Conservation (phyloP, 2,329 filamentous ascomycete genomes). For the Chaetomium sp. region DNA sequence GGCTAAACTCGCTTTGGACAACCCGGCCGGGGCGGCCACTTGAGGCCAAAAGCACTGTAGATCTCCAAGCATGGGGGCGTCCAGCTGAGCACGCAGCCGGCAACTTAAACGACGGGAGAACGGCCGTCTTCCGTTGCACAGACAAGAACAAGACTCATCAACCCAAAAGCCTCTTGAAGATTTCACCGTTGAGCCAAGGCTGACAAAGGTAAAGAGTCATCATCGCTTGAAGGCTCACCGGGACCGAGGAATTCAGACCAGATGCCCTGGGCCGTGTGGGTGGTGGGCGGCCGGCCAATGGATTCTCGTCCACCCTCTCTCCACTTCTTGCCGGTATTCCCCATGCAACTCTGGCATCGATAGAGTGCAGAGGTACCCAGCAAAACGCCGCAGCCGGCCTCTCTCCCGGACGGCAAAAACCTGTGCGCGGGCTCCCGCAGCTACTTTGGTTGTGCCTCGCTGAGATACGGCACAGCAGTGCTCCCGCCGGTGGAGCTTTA, state of each 20-base stretch:
- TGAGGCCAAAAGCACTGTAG: constrained; percentile 25
- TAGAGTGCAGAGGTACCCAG: constrained; percentile 27
- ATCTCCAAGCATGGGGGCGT: constrained; percentile 24
- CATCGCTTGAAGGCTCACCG: not conserved
- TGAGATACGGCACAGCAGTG: constrained; percentile 15
- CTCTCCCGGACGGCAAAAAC: constrained; percentile 5
- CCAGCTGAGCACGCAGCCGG: constrained; percentile 4
- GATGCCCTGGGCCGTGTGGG: constrained; percentile 17
- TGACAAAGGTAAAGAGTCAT: not conserved
- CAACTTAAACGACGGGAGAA: not conserved
- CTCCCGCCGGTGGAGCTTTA: not conserved
- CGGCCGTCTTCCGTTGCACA: not conserved
- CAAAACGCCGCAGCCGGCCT: constrained; percentile 9
- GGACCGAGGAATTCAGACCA: constrained; percentile 21
- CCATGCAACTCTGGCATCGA: constrained; percentile 28
- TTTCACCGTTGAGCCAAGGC: not conserved
- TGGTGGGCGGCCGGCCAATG: constrained; percentile 28
- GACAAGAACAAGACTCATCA: not conserved
- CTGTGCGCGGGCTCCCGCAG: constrained; percentile 2
- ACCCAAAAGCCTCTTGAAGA: not conserved
- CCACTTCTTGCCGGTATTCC: constrained; percentile 25
- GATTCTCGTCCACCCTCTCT: constrained; percentile 23
- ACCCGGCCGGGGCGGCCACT: constrained; percentile 27
- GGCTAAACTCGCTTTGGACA: constrained; percentile 35
- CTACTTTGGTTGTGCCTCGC: constrained; percentile 18